A percentile compares a stretch with the other conserved stretches of the same genome.
phyloP scores from a whole-genome alignment of 768 basidiomycete genomes.

The Trametes punicea region DNA sequence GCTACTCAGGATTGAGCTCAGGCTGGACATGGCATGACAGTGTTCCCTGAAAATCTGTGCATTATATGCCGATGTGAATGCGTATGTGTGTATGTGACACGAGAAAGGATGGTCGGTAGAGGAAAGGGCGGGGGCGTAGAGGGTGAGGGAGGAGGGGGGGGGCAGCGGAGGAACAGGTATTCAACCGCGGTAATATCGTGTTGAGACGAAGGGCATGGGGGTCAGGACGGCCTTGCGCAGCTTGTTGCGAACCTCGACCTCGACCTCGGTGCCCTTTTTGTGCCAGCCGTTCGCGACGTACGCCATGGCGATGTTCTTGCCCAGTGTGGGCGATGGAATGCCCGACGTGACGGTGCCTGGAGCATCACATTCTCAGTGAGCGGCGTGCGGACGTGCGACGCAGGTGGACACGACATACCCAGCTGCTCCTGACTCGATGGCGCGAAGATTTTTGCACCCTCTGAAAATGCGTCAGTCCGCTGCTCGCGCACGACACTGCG shows the following conservation, averaged over 20 bases:
- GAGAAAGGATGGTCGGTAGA: too few species aligned
- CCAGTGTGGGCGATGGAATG: constrained; percentile 88
- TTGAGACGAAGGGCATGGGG: constrained; percentile 84
- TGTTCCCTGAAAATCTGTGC: too few species aligned
- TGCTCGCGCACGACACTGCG: not conserved
- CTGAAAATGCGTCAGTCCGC: constrained; percentile 35
- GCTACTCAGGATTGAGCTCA: too few species aligned
- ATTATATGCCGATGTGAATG: too few species aligned
- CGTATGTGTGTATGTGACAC: too few species aligned
- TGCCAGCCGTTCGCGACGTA: constrained; percentile 80
- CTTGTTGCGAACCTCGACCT: constrained; percentile 83
- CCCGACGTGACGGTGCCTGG: constrained; percentile 85
- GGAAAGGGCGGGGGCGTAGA: too few species aligned
- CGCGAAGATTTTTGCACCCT: constrained; percentile 73
- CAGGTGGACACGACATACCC: constrained; percentile 41
- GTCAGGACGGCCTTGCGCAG: constrained; percentile 68
- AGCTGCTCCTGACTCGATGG: constrained; percentile 53
- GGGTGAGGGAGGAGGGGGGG: too few species aligned
- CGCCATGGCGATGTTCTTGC: constrained; percentile 95
- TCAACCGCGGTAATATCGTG: constrained; percentile 75
- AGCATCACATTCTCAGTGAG: not conserved
- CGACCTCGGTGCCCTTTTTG: constrained; percentile 86
- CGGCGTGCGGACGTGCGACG: not conserved
- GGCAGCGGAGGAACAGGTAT: too few species aligned
- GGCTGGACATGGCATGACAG: too few species aligned